Evolutionary conservation across 805 yeast genomes (phyloP), one percentile per base, ranked within the genome.

Genomic region (Wickerhamomyces sydowiorum): DNA sequence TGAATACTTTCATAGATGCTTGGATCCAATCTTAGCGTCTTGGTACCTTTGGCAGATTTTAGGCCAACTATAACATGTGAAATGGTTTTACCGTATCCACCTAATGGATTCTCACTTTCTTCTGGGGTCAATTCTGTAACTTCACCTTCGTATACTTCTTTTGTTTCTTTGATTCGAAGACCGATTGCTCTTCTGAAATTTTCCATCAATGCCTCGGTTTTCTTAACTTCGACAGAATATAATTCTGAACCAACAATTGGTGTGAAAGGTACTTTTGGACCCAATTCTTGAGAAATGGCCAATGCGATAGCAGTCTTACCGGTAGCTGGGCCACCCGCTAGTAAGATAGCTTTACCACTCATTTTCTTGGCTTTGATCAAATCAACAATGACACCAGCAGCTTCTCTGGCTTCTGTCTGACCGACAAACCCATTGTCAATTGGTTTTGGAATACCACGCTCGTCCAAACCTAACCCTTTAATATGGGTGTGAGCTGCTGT

Each of bases 311-410:
- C 99, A 3, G 99, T 93, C 62, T 93, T 93, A 60, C 99, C 99
- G 6, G 98, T 91, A 0, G 98, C 96, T 9, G 99, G 98, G 6
- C 96, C 95, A 40, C 99, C 99, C 1, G 99, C 98, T 41, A 93
- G 73, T 46, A 93, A 66, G 39, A 93, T 80, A n/a, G 96, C 98
- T 58, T 91, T 86, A 23, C 99, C 99, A 39, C 95, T 84, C 82
- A 93, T 85, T 64, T 82, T 87, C 56, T 87, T 88, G 25, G 86
- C 82, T 65, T 89, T 90, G 67, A 93, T 88, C 66, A 93, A 72
- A 65, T 93, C 97, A 31, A 91, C 95, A 48, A 93, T 77, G 41
- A 93, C 83, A 49, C 99, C 99, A 59, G 96, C 89, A 0, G 97
- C 98, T 66, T 82, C 90, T 63, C 93, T 72, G 13, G 86, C 86